Evolutionary conservation across 495 filamentous ascomycete genomes (phyloP).

Genomic region (Annulohypoxylon bovei): DNA sequence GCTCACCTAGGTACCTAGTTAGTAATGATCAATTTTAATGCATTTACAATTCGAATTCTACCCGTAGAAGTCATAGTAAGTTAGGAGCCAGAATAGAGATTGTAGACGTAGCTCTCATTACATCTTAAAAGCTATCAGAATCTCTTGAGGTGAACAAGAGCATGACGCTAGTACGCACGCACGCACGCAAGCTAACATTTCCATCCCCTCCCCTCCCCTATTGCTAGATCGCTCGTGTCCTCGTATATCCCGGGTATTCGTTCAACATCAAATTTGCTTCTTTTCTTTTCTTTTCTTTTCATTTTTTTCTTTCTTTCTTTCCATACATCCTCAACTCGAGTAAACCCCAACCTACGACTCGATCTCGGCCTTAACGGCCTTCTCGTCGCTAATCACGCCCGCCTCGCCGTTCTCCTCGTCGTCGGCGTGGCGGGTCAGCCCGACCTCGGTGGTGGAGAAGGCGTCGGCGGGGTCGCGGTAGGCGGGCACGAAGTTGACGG

Average conservation of each 20-base stretch:
- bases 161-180: background rate
- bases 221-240: background rate
- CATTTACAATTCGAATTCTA: background rate
- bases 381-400: conserved; percentile 43
- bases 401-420: conserved; percentile 41
- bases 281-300: background rate
- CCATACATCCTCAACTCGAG: background rate
- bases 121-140: background rate
- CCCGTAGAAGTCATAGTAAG: background rate
- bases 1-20: background rate
- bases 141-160: background rate
- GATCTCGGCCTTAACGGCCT: conserved; percentile 33
- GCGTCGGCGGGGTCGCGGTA: conserved; percentile 70
- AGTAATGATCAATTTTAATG: background rate
- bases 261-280: background rate
- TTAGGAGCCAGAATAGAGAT: background rate
- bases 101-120: background rate
- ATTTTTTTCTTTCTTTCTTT: background rate
- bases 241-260: background rate
- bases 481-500: conserved; percentile 70
- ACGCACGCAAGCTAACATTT: background rate
- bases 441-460: conserved; percentile 64
- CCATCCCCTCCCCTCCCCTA: background rate
- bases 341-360: conserved; percentile 4
- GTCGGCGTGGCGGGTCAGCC: conserved; percentile 46